These are phyloP conservation scores for Pythium angustatum DNA, from an alignment of 352 stramenopile species.

Conservation along the genomic window DNA sequence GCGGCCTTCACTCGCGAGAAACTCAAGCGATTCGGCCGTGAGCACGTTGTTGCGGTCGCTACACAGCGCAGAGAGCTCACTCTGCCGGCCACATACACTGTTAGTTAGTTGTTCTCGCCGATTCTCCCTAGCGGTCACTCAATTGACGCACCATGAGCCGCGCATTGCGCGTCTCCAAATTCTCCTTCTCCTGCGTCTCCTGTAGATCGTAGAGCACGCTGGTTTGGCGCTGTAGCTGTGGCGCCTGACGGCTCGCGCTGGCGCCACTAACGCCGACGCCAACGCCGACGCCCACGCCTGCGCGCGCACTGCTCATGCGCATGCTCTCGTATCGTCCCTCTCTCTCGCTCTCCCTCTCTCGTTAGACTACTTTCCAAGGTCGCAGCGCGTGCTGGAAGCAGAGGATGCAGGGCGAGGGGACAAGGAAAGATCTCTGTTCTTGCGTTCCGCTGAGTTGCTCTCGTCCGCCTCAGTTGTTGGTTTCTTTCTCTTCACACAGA, in stretches of 20 bases:
- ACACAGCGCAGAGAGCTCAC: constrained; percentile 70
- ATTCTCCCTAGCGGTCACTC: not conserved
- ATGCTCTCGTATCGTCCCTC: constrained; percentile 14
- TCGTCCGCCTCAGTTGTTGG: too few relatives aligned
- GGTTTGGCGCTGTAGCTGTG: constrained; percentile 52
- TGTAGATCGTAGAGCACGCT: constrained; percentile 81
- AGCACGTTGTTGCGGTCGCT: constrained; percentile 74
- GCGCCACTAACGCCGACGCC: too few relatives aligned
- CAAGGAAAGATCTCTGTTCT: not conserved
- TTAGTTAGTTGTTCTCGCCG: too few relatives aligned
- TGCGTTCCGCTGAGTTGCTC: not conserved
- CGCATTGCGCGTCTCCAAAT: constrained; percentile 64
- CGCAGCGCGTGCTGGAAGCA: not conserved
- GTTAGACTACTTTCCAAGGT: not conserved
- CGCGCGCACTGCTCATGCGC: constrained; percentile 35
- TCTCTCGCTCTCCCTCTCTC: constrained; percentile 2
- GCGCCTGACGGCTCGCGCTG: constrained; percentile 17
- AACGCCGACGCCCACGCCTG: not conserved
- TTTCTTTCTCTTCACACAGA: not conserved
- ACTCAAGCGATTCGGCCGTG: constrained; percentile 71
- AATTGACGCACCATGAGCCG: constrained; percentile 58
- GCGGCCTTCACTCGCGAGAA: constrained; percentile 56
- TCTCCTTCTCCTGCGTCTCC: constrained; percentile 76
- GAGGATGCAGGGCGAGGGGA: not conserved
- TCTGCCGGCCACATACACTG: constrained; percentile 23